Base-by-base conservation (phyloP, 108 stramenopile genomes). In the Asterionellopsis glacialis region DNA sequence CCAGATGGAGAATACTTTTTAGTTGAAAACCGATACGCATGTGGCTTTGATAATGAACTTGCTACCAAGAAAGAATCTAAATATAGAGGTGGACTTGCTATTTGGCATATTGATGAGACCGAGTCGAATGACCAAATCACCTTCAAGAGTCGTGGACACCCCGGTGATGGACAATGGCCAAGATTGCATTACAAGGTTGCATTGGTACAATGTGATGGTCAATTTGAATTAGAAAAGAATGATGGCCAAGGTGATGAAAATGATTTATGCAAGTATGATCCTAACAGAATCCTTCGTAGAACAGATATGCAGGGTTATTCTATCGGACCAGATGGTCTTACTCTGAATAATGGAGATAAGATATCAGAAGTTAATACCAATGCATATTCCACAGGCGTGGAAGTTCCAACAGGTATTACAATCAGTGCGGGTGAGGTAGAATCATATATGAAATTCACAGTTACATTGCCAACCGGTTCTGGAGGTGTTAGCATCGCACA, bases 81-180 rank as follows among this genome's bases (percentile, higher is more conserved):
- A 1, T 16, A 47, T 22, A 65, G 55, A 21, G 81, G 78, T 26
- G 86, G 86, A 13, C 63, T 88, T 57, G 77, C 81, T 22, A 78
- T 88, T 44, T 88, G 57, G 57, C 80, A 84, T 26, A 63, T 84
- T 45, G 86, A 88, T 45, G 73, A 76, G 24, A 76, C 67, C n/a
- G n/a, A n/a, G 41, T 68, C 27, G 33, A 44, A 41, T 28, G 33
- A 33, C 2, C 33, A 33, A 33, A 33, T 33, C 7, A 33, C 33
- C 33, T 33, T 5, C 33, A 33, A 33, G 50, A 39, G 48, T 26
- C 16, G 67, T n/a, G 75, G 80, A 7, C 63, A 66, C 63, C 82
- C 83, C 11, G 59, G 59, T 10, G 55, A 80, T 56, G 41, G 44
- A 14, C 51, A 28, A 2, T 88, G 81, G 79, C 87, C 87, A 6